Conservation (phyloP, 2,329 filamentous ascomycete species). For the Stylonectria norvegica region DNA sequence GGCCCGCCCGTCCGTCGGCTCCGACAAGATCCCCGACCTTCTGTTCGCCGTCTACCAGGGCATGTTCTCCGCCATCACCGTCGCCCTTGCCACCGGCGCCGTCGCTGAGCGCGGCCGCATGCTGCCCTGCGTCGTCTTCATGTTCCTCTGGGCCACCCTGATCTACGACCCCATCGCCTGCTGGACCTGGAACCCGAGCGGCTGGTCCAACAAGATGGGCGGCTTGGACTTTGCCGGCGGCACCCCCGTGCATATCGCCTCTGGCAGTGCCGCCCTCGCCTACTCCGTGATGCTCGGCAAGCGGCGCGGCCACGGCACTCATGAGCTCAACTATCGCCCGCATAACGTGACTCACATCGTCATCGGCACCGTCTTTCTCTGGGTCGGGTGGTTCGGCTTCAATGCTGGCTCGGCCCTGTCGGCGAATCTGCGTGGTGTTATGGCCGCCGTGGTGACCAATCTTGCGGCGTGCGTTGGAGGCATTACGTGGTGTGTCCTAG, state of each 20-base stretch:
- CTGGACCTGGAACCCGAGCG: slow-evolving; percentile 87
- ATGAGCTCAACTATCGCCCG: slow-evolving; percentile 85
- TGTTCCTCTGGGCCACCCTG: slow-evolving; percentile 87
- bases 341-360: slow-evolving; percentile 93
- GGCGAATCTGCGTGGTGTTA: slow-evolving; percentile 79
- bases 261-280: slow-evolving; percentile 77
- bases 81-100: slow-evolving; percentile 79
- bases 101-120: slow-evolving; percentile 85
- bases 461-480: slow-evolving; percentile 79
- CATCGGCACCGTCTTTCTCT: slow-evolving; percentile 88
- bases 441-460: slow-evolving; percentile 85
- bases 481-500: slow-evolving; percentile 84
- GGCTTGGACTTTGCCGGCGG: slow-evolving; percentile 87
- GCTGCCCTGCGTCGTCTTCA: slow-evolving; percentile 85
- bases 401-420: slow-evolving; percentile 80
- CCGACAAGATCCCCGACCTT: slow-evolving; percentile 71
- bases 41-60: slow-evolving; percentile 83
- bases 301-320: slow-evolving; percentile 76
- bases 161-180: slow-evolving; percentile 92
- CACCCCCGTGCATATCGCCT: slow-evolving; percentile 85
- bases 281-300: slow-evolving; percentile 92
- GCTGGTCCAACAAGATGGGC: slow-evolving; percentile 77
- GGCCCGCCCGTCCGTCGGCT: slow-evolving; percentile 71
- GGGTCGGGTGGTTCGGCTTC: slow-evolving; percentile 96
- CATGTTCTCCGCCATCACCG: slow-evolving; percentile 84